Evolutionary conservation across 2,329 filamentous ascomycete genomes (phyloP), one percentile per base, ranked within the genome.

Genomic region (Exophiala calicioides): DNA sequence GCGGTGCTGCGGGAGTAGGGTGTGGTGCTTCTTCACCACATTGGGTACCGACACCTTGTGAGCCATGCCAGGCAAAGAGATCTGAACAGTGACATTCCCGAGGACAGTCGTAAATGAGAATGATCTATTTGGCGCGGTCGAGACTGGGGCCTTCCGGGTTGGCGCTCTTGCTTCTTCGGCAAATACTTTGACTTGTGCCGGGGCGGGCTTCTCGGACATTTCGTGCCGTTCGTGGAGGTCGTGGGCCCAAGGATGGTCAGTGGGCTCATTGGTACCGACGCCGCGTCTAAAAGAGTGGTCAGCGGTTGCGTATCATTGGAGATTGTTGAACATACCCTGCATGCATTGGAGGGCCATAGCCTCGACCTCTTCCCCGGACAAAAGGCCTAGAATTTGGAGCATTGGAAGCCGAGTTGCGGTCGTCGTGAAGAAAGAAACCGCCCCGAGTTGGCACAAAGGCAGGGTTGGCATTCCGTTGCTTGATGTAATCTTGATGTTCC

Each of bases 401-500:
- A 9, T 37, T 46, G 6, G 44, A 42, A 13, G 29, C 33, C 15
- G 52, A 44, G 31, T 88, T 84, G 53, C 89, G 81, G 62, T 93
- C 88, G 65, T 97, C 93, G 68, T 97, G 91, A 81, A 97, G 90
- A 73, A 96, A 97, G 75, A 97, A 97, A 53, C 88, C 85, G 49
- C 93, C 93, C 57, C 91, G 79, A 62, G 94, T 96, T 43, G 93
- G 91, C 44, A 96, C 91, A 69, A 95, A 95, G 8, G 90, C 84
- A 26, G 91, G 91, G 66, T 95, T 89, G 59, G 88, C 84, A 64
- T 95, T 89, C 59, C 88, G 81, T 67, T 88, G 88, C 70, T 86
- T 88, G 70, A 85, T 84, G 71, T 95, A 94, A 63, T 95, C 88
- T 56, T 95, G 90, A 61, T 95, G 88, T 63, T 96, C 90, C 58